These are phyloP conservation scores for Epichloe brachyelytri DNA, from an alignment of 2,329 filamentous ascomycete genomes.

Conservation along the genomic window DNA sequence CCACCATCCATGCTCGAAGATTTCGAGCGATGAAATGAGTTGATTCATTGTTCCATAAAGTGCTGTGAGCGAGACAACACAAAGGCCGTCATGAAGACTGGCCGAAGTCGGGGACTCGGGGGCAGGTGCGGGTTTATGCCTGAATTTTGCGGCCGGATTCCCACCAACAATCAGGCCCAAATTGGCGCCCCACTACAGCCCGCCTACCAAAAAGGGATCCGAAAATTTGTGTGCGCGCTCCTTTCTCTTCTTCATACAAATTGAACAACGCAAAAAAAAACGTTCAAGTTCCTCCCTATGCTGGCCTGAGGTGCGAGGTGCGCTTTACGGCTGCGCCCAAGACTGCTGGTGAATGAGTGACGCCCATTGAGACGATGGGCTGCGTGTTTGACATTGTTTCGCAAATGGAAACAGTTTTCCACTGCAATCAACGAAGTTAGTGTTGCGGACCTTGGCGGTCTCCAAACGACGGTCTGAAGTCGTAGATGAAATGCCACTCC, in stretches of 20 bases:
- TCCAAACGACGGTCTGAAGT: no score
- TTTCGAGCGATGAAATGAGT: no score
- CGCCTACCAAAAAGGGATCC: constrained; percentile 1
- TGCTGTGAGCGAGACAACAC: no score
- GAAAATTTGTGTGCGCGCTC: constrained; percentile 5
- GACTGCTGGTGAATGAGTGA: constrained; percentile 31
- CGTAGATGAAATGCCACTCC: no score
- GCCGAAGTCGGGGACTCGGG: neutral
- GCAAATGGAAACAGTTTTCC: no score
- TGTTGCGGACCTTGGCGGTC: no score
- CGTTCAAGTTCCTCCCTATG: constrained; percentile 27
- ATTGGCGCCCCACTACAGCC: neutral
- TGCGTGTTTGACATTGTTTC: no score
- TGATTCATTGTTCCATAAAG: no score
- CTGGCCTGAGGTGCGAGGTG: constrained; percentile 41
- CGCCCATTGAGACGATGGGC: no score
- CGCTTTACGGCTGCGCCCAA: constrained; percentile 27
- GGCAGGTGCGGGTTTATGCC: neutral
- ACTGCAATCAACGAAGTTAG: no score
- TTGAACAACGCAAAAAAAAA: constrained; percentile 35
- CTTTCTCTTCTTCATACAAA: constrained; percentile 13
- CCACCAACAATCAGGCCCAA: neutral
- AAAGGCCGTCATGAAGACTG: neutral
- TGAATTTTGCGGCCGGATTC: neutral
- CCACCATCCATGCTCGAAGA: no score